Evolutionary conservation across 768 basidiomycete species (phyloP), one percentile per base, ranked within the genome.

Genomic region (Hericium coralloides): DNA sequence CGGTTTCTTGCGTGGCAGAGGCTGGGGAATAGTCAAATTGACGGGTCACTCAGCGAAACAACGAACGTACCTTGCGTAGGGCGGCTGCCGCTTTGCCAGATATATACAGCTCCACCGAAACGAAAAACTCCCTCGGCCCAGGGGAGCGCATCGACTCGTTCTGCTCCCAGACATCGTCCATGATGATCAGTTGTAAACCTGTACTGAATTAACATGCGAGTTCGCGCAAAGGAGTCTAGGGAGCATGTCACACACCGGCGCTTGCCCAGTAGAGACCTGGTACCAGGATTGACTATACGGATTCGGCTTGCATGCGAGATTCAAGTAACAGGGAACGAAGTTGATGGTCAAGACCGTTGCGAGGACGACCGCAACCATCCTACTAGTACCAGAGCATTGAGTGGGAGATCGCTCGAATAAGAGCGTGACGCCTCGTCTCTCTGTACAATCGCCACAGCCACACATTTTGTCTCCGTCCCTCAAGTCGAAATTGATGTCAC

Each of bases 1-100:
- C 20, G 65, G 55, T 67, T 78, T 83, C 73, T 78, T 85, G 49
- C 79, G 77, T 54, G 75, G 70, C 26, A 70, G 64, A 31, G 70
- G 78, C 78, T 81, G 63, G 37, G 53, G 10, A 18, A 39, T 17
- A 45, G 45, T 43, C 55, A n/a, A 25, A 49, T 48, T n/a, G n/a
- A n/a, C 60, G 26, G 45, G 31, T 10, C 23, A 12, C n/a, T 23
- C 36, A 18, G 50, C 39, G 43, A 36, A 10, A 37, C 20, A 12
- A 18, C 25, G 38, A 25, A 14, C 20, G 14, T 49, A 63, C 62
- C 52, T 63, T 63, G 55, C 60, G 54, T 26, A 63, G 25, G 26
- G 60, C 60, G n/a, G 62, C 53, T 12, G 60, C 60, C 4, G 62
- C 57, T 37, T 63, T 60, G 49, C 53, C 54, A 38, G 62, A 63